Evolutionary conservation across 2,329 filamentous ascomycete species (phyloP).

Genomic region (Epichloe sibirici): DNA sequence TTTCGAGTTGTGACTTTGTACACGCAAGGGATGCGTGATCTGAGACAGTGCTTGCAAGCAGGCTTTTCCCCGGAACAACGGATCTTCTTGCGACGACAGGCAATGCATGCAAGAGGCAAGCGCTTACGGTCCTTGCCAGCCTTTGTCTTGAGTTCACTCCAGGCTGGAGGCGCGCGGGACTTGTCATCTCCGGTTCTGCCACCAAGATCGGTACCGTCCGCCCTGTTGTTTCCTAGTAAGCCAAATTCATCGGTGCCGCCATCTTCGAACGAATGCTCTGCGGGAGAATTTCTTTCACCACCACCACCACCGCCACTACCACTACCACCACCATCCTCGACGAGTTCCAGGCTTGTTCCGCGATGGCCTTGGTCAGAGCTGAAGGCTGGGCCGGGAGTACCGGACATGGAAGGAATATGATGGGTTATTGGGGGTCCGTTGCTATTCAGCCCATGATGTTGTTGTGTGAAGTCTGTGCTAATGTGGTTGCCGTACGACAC

Average conservation of each 20-base stretch:
- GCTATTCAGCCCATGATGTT: conserved; percentile 12
- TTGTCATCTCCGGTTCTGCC: conserved; percentile 45
- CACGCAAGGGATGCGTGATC: conserved; percentile 87
- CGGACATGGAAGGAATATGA: conserved; percentile 8
- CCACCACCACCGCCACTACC: conserved; percentile 23
- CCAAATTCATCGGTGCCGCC: conserved; percentile 47
- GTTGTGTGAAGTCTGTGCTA: conserved; percentile 24
- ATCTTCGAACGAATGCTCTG: conserved; percentile 38
- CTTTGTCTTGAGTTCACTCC: conserved; percentile 79
- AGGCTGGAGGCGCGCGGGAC: conserved; percentile 48
- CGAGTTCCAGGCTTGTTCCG: conserved; percentile 24
- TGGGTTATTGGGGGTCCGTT: conserved; percentile 9
- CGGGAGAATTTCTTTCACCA: conserved; percentile 30
- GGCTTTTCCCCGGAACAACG: conserved; percentile 96
- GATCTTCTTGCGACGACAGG: conserved; percentile 94
- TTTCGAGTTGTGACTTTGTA: conserved; percentile 96
- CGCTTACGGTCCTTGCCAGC: conserved; percentile 94
- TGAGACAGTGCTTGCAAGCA: conserved; percentile 88
- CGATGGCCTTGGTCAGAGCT: conserved; percentile 12
- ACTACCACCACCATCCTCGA: conserved; percentile 29
- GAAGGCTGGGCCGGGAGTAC: conserved; percentile 14
- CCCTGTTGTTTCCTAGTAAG: conserved; percentile 30
- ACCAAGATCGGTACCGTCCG: conserved; percentile 42
- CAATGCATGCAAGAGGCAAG: conserved; percentile 85
- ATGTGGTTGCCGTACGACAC: conserved; percentile 19